These are phyloP conservation scores for Bodo saltans DNA, from an alignment of 78 protist species.

Conservation along the genomic window DNA sequence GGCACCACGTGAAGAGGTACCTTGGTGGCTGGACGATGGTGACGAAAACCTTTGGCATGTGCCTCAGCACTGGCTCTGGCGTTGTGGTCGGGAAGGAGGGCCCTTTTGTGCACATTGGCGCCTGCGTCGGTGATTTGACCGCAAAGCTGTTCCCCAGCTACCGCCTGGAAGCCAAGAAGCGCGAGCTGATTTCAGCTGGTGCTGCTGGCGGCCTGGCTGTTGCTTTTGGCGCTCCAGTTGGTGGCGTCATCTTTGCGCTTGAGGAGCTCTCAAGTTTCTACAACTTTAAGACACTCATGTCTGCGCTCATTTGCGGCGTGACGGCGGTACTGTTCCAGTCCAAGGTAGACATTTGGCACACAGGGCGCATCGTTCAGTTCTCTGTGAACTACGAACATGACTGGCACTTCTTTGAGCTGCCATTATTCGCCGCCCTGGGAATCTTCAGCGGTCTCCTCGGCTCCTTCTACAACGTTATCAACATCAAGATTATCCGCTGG, in stretches of 20 bases:
- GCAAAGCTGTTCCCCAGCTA: neutral
- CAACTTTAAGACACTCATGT: constrained; percentile 45
- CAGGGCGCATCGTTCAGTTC: constrained; percentile 32
- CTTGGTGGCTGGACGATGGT: constrained; percentile 32
- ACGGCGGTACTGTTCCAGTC: constrained; percentile 59
- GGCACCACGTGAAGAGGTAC: constrained; percentile 40
- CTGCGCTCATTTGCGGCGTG: constrained; percentile 59
- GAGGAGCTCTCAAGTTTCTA: constrained; percentile 81
- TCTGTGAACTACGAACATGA: constrained; percentile 16
- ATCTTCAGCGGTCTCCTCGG: constrained; percentile 42
- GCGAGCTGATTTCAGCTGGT: constrained; percentile 59
- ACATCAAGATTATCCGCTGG: neutral
- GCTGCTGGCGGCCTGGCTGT: constrained; percentile 75
- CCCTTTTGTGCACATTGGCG: constrained; percentile 76
- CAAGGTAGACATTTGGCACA: constrained; percentile 15
- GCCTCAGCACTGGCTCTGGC: constrained; percentile 58
- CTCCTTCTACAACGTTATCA: constrained; percentile 2
- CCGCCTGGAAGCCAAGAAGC: constrained; percentile 5
- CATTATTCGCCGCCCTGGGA: constrained; percentile 51
- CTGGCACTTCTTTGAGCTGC: constrained; percentile 51
- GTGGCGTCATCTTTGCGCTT: constrained; percentile 78
- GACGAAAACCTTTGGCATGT: neutral
- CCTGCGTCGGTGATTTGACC: neutral
- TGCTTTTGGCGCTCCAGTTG: constrained; percentile 86
- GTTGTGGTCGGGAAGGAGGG: constrained; percentile 84